These are phyloP conservation scores for Paraphoma sp. DNA, from an alignment of 2,329 filamentous ascomycete species.

Conservation along the genomic window DNA sequence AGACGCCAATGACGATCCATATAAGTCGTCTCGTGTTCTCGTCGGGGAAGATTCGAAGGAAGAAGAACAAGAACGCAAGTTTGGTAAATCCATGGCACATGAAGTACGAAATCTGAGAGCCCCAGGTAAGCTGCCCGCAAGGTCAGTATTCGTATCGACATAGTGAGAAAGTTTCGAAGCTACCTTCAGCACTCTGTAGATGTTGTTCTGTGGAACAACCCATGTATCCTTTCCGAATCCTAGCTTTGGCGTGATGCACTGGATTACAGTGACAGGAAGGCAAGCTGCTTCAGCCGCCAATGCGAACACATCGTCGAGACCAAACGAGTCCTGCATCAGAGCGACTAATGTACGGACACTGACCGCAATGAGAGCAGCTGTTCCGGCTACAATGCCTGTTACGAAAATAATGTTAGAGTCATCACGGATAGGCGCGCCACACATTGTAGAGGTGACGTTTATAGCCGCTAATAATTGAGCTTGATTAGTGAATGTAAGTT, in stretches of 20 bases:
- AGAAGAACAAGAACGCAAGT: slow-evolving; percentile 33
- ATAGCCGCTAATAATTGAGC: no score
- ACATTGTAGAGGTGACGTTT: neutral
- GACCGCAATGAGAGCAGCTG: no score
- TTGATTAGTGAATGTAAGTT: no score
- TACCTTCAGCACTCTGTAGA: slow-evolving; percentile 35
- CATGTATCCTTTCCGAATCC: slow-evolving; percentile 61
- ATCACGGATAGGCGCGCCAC: neutral
- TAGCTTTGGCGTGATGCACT: slow-evolving; percentile 2
- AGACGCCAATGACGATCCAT: slow-evolving; percentile 9
- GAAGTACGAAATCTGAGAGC: slow-evolving; percentile 36
- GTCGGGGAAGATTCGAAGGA: slow-evolving; percentile 35
- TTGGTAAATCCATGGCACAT: slow-evolving; percentile 24
- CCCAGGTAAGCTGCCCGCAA: slow-evolving; percentile 10
- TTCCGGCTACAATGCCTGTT: no score
- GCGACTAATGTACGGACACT: no score
- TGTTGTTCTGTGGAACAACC: slow-evolving; percentile 50
- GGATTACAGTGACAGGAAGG: no score
- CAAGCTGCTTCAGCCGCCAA: no score
- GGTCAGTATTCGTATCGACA: neutral
- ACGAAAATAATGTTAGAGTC: no score
- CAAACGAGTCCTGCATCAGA: no score
- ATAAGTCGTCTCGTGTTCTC: slow-evolving; percentile 9
- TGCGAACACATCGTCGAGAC: no score
- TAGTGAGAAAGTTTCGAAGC: neutral